phyloP scores from a whole-genome alignment of 2,329 filamentous ascomycete genomes.

The Alternaria ethzedia region DNA sequence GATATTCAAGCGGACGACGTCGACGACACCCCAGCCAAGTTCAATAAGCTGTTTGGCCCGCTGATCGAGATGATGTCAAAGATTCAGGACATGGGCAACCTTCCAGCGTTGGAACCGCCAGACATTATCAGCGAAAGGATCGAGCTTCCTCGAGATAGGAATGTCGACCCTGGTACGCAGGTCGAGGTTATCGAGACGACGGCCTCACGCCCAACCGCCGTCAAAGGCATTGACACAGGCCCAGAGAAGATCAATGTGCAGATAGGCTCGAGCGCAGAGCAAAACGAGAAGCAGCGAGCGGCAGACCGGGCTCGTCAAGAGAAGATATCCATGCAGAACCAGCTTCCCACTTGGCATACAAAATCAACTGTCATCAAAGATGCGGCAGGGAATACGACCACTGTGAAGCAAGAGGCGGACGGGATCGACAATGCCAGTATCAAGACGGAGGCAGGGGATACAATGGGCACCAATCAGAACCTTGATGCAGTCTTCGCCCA shows the following conservation, averaged over 20 bases:
- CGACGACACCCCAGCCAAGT: conserved; percentile 51
- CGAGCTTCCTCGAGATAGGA: conserved; percentile 70
- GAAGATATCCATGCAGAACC: conserved; percentile 71
- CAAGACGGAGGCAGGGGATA: conserved; percentile 55
- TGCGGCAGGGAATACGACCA: conserved; percentile 54
- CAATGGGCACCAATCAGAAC: conserved; percentile 59
- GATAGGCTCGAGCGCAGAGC: conserved; percentile 70
- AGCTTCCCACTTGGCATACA: conserved; percentile 73
- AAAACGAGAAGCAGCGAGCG: conserved; percentile 69
- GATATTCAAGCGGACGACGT: conserved; percentile 37
- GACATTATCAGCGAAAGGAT: conserved; percentile 68
- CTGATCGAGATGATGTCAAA: conserved; percentile 66
- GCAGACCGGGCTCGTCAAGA: conserved; percentile 70
- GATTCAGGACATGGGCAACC: conserved; percentile 77
- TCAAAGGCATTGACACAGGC: conserved; percentile 70
- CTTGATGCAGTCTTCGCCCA: conserved; percentile 73
- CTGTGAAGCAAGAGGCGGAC: conserved; percentile 48
- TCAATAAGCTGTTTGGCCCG: conserved; percentile 81
- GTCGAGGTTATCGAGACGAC: conserved; percentile 64
- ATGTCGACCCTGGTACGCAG: conserved; percentile 66
- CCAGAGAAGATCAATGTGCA: conserved; percentile 73
- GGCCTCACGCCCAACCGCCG: conserved; percentile 67
- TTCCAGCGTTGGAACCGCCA: conserved; percentile 77
- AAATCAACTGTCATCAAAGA: conserved; percentile 67
- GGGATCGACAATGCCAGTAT: conserved; percentile 43